Evolutionary conservation across 2,329 filamentous ascomycete genomes (phyloP).

Genomic region (Ilyonectria mors-panacis): DNA sequence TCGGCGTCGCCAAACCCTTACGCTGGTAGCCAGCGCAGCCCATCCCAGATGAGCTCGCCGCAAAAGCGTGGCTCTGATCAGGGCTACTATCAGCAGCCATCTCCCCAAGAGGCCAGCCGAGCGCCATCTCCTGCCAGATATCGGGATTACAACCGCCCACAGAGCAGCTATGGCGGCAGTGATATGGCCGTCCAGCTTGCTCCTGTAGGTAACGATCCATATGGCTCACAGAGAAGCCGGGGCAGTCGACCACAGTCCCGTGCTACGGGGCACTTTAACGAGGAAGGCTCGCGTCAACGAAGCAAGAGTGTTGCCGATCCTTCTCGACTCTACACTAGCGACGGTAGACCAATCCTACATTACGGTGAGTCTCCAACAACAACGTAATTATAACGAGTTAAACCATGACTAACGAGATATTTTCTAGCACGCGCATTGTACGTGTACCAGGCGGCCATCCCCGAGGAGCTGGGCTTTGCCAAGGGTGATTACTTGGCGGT

Average conservation of each 20-base stretch:
- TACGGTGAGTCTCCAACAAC: conserved; percentile 79
- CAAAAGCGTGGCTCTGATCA: conserved; percentile 65
- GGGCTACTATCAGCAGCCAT: conserved; percentile 66
- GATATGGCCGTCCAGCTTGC: conserved; percentile 81
- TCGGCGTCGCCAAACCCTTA: conserved; percentile 78
- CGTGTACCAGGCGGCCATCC: conserved; percentile 93
- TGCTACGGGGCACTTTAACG: conserved; percentile 71
- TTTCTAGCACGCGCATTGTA: conserved; percentile 89
- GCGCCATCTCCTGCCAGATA: conserved; percentile 65
- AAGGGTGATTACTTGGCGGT: conserved; percentile 95
- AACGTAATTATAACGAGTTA: too few species aligned
- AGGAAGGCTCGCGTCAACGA: conserved; percentile 66
- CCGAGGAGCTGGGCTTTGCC: conserved; percentile 91
- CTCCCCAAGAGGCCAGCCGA: conserved; percentile 64
- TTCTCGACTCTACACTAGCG: conserved; percentile 85
- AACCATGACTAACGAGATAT: conserved; percentile 39
- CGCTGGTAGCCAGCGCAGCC: conserved; percentile 54
- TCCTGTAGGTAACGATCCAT: conserved; percentile 67
- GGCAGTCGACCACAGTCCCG: conserved; percentile 65
- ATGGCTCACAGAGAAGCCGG: conserved; percentile 70
- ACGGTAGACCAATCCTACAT: conserved; percentile 90
- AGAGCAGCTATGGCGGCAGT: conserved; percentile 64
- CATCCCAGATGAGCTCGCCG: conserved; percentile 57
- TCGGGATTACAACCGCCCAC: conserved; percentile 64
- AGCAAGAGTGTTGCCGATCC: conserved; percentile 92